Percentiles rank a stretch among this genome's conserved stretches.
These are phyloP conservation scores for Xylaria acuta DNA, from an alignment of 495 filamentous ascomycete species.

Conservation along the genomic window DNA sequence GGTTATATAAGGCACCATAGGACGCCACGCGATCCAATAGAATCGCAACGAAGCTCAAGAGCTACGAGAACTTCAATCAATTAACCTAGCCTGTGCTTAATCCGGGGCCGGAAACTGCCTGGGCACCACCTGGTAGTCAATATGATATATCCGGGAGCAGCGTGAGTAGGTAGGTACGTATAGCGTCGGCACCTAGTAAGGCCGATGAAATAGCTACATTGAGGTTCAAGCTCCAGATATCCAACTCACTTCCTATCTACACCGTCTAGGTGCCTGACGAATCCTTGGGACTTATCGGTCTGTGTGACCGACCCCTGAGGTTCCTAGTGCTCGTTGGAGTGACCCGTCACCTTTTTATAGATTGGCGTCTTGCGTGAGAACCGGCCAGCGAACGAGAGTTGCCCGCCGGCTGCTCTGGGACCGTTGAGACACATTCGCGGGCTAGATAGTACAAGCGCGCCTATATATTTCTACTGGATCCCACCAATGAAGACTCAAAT, in stretches of 20 bases:
- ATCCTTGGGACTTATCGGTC: neutral
- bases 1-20: constrained; percentile 20
- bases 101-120: constrained; percentile 4
- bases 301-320: neutral
- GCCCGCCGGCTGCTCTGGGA: neutral
- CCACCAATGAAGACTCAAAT: neutral
- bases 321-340: neutral
- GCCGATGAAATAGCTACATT: constrained; percentile 1
- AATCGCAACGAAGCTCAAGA: neutral
- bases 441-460: neutral
- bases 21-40: neutral
- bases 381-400: neutral
- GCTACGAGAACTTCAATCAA: neutral
- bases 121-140: neutral
- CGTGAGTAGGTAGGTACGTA: neutral
- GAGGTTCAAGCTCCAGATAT: neutral
- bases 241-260: neutral
- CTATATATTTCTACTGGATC: neutral
- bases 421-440: neutral
- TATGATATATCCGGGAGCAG: neutral
- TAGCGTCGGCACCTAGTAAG: constrained; percentile 6
- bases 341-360: constrained; percentile 16
- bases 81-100: constrained; percentile 9
- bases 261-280: neutral
- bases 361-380: neutral